A percentile compares a stretch with the other conserved stretches of the same genome.
phyloP scores from a whole-genome alignment of 2,329 filamentous ascomycete genomes.

The Ascochyta lentis region DNA sequence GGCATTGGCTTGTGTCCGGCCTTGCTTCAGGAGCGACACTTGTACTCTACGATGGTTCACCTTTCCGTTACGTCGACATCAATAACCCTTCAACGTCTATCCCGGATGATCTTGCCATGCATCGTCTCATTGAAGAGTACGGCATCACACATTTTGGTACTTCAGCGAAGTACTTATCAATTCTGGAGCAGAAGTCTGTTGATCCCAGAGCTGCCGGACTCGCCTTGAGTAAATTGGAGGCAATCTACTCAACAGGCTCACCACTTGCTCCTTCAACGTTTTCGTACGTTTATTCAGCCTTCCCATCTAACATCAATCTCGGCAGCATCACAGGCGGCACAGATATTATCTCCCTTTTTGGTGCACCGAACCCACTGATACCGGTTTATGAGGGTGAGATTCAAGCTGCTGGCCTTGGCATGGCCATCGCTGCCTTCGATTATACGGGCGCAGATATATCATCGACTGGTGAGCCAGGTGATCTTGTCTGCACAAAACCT shows the following conservation, averaged over 20 bases:
- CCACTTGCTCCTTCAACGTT: constrained; percentile 94
- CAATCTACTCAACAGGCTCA: constrained; percentile 93
- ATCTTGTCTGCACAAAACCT: constrained; percentile 83
- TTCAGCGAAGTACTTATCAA: constrained; percentile 88
- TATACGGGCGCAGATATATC: constrained; percentile 65
- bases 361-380: constrained; percentile 70
- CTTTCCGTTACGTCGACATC: constrained; percentile 65
- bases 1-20: constrained; percentile 93
- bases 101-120: constrained; percentile 80
- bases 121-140: constrained; percentile 79
- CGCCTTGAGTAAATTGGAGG: constrained; percentile 66
- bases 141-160: constrained; percentile 93
- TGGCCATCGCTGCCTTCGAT: constrained; percentile 59
- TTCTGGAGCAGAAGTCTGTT: constrained; percentile 77
- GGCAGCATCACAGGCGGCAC: constrained; percentile 95
- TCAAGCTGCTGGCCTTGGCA: constrained; percentile 57
- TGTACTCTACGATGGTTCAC: constrained; percentile 90
- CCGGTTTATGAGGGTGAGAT: constrained; percentile 60
- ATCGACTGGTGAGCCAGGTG: constrained; percentile 73
- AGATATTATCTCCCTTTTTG: constrained; percentile 95
- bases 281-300: constrained; percentile 83
- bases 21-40: constrained; percentile 83
- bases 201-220: constrained; percentile 55
- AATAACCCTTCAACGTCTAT: constrained; percentile 57
- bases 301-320: constrained; percentile 81